Evolutionary conservation across 495 filamentous ascomycete species (phyloP).

Genomic region (Thermochaetoides thermophila): DNA sequence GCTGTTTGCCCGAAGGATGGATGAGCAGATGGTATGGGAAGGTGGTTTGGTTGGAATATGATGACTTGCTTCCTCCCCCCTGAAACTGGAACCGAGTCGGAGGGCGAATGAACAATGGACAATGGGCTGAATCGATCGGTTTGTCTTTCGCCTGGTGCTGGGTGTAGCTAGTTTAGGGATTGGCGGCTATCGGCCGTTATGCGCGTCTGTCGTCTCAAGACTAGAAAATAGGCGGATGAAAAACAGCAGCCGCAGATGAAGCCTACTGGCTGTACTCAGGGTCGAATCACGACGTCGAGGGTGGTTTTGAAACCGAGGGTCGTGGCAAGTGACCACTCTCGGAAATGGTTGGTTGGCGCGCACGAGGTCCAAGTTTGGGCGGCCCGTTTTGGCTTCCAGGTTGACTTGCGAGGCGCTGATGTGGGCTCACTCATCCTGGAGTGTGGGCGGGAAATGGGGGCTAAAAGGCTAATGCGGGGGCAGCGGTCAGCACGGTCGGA

Average conservation of each 20-base stretch:
- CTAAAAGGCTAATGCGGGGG: conserved; percentile 1
- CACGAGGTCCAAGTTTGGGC: conserved; percentile 7
- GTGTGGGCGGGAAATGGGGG: conserved; percentile 4
- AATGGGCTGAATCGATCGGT: too few relatives aligned
- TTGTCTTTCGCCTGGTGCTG: background rate
- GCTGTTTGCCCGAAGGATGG: too few relatives aligned
- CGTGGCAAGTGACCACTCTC: conserved; percentile 19
- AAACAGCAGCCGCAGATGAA: background rate
- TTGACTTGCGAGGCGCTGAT: conserved; percentile 4
- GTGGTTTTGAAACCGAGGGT: conserved; percentile 18
- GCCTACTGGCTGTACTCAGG: background rate
- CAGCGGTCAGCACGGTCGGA: conserved; percentile 1
- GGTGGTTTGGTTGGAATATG: too few relatives aligned
- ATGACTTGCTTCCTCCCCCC: too few relatives aligned
- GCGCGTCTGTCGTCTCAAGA: background rate
- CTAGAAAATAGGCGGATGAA: background rate
- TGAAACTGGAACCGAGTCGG: too few relatives aligned
- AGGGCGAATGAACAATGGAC: too few relatives aligned
- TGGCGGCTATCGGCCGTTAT: too few relatives aligned
- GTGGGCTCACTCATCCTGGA: conserved; percentile 5
- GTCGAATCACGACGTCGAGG: conserved; percentile 10
- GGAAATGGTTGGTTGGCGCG: conserved; percentile 20
- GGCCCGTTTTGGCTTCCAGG: conserved; percentile 2
- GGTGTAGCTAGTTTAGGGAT: too few relatives aligned
- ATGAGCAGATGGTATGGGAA: too few relatives aligned